phyloP scores from a whole-genome alignment of 1,284 basidiomycete species.

The Irpex sp. region DNA sequence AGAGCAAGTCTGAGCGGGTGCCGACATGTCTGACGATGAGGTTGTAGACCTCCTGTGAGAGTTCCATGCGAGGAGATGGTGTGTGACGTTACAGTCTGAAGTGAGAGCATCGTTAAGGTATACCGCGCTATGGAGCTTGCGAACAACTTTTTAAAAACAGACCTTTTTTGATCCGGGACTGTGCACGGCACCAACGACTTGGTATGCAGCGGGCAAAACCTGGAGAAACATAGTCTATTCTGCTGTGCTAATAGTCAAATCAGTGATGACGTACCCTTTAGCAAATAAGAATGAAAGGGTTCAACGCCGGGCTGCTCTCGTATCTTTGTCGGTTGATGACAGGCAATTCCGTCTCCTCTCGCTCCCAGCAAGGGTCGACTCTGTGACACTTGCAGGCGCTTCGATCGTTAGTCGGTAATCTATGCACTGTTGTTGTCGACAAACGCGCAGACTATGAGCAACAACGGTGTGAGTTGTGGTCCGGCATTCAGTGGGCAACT shows the following conservation, averaged over 20 bases:
- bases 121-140: neutral
- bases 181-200: constrained; percentile 7
- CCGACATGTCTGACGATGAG: constrained; percentile 49
- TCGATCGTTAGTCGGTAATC: neutral
- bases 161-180: constrained; percentile 12
- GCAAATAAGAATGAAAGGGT: constrained; percentile 10
- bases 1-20: constrained; percentile 47
- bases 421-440: neutral
- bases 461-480: neutral
- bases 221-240: constrained; percentile 10
- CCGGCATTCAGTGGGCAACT: neutral
- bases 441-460: constrained; percentile 4
- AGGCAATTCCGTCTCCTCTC: neutral
- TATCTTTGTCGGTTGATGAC: constrained; percentile 11
- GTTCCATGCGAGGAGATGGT: constrained; percentile 38
- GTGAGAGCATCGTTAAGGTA: neutral
- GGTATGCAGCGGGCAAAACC: constrained; percentile 11
- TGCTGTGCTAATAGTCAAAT: neutral
- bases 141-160: constrained; percentile 9
- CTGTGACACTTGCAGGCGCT: neutral
- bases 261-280: constrained; percentile 11
- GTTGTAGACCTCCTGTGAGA: constrained; percentile 54
- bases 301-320: constrained; percentile 12
- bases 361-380: neutral
- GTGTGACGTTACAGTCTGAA: neutral